Percentiles rank a stretch among this genome's conserved stretches.
These are phyloP conservation scores for Botryotinia convoluta DNA, from an alignment of 2,329 filamentous ascomycete species.

Conservation along the genomic window DNA sequence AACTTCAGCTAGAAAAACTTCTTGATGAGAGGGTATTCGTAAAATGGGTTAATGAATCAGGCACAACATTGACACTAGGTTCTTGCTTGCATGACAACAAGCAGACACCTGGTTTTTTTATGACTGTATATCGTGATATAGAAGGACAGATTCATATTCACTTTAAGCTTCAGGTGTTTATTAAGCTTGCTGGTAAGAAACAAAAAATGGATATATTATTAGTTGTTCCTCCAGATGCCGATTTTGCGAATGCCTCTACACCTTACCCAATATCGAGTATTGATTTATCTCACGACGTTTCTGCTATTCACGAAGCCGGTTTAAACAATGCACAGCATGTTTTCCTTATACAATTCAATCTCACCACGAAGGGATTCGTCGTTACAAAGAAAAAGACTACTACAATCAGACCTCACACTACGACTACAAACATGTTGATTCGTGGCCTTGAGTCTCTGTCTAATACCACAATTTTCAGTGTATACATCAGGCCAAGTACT, in stretches of 20 bases:
- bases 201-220: background rate
- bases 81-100: background rate
- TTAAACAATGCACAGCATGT: background rate
- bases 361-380: background rate
- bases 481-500: background rate
- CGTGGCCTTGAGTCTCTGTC: background rate
- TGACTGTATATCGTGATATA: background rate
- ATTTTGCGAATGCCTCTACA: background rate
- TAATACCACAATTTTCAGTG: background rate
- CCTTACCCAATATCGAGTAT: background rate
- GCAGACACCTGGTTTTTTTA: background rate
- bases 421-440: background rate
- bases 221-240: background rate
- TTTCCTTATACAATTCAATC: background rate
- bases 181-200: background rate
- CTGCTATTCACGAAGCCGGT: background rate
- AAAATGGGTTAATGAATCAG: background rate
- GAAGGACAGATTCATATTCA: background rate
- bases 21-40: background rate
- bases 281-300: background rate
- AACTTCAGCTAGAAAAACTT: background rate
- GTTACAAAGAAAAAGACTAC: background rate
- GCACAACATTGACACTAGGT: background rate
- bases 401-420: background rate
- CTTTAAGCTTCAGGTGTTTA: background rate